A percentile compares a stretch with the other conserved stretches of the same genome.
phyloP scores from a whole-genome alignment of 805 yeast species.

The Torulaspora indica region DNA sequence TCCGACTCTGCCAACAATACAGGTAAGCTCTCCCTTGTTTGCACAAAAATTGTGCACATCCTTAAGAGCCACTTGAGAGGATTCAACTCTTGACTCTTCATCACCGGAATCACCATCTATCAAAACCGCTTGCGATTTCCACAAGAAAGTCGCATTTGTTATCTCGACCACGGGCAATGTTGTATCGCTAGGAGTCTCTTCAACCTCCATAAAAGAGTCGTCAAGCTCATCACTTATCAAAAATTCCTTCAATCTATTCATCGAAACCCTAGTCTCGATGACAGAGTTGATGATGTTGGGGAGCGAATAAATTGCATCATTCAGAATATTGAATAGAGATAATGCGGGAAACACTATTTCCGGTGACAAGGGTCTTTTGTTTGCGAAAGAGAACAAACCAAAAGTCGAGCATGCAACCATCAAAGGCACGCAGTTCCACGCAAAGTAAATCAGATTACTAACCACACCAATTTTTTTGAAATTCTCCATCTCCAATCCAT shows the following conservation, averaged over 20 bases:
- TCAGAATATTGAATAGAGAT: conserved; percentile 52
- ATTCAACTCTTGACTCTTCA: conserved; percentile 43
- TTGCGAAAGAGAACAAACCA: conserved; percentile 46
- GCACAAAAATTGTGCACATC: conserved; percentile 46
- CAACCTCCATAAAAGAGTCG: conserved; percentile 32
- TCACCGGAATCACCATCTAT: conserved; percentile 33
- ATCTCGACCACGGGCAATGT: conserved; percentile 39
- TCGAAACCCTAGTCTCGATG: conserved; percentile 56
- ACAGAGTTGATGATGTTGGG: conserved; percentile 54
- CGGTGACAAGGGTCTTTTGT: conserved; percentile 52
- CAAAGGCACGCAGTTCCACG: conserved; percentile 63
- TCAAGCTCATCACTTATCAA: conserved; percentile 46
- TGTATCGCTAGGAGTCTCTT: conserved; percentile 20
- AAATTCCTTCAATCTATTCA: conserved; percentile 50
- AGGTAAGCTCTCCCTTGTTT: conserved; percentile 48
- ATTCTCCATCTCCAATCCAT: conserved; percentile 52
- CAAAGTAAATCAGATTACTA: conserved; percentile 46
- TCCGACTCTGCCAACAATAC: conserved; percentile 66
- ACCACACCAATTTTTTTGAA: conserved; percentile 46
- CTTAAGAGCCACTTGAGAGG: conserved; percentile 45
- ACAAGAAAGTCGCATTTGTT: conserved; percentile 49
- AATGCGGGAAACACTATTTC: conserved; percentile 68
- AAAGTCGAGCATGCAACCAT: conserved; percentile 60
- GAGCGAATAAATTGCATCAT: conserved; percentile 54
- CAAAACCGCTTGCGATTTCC: conserved; percentile 37